phyloP scores from a whole-genome alignment of 352 stramenopile species.

The Globisporangium carolinianum region DNA sequence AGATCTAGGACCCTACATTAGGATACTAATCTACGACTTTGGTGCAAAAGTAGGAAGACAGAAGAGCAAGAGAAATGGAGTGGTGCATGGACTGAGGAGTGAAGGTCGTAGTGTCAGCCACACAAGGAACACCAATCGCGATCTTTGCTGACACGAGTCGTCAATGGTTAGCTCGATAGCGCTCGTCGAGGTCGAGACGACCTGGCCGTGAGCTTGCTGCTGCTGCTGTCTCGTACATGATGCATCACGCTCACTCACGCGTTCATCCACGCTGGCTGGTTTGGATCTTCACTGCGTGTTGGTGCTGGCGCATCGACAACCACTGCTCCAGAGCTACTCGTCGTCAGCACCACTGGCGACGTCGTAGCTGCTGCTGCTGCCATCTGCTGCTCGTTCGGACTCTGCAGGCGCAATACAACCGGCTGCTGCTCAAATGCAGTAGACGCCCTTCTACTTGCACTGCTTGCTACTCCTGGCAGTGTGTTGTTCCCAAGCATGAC shows the following conservation, averaged over 20 bases:
- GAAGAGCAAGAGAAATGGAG: too few species aligned
- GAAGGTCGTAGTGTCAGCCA: too few species aligned
- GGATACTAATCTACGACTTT: too few species aligned
- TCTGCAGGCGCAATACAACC: background rate
- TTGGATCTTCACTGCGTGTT: constrained; percentile 1
- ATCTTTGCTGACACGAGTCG: too few species aligned
- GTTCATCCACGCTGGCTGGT: constrained; percentile 15
- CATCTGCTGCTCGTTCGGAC: too few species aligned
- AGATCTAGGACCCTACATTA: constrained; percentile 31
- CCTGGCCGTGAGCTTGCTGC: too few species aligned
- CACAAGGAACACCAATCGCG: too few species aligned
- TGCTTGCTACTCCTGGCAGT: constrained; percentile 3
- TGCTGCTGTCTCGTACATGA: too few species aligned
- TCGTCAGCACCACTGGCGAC: background rate
- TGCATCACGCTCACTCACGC: background rate
- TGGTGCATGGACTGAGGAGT: too few species aligned
- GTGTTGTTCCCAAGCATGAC: constrained; percentile 50
- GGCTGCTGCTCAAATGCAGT: background rate
- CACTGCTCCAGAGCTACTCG: background rate
- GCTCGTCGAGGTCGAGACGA: too few species aligned
- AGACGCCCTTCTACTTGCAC: background rate
- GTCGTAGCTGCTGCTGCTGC: background rate
- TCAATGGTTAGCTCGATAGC: too few species aligned
- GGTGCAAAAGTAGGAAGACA: too few species aligned
- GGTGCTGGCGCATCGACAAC: background rate